Conservation (phyloP, 345 rosid genomes). For the Euphorbia lathyris region DNA sequence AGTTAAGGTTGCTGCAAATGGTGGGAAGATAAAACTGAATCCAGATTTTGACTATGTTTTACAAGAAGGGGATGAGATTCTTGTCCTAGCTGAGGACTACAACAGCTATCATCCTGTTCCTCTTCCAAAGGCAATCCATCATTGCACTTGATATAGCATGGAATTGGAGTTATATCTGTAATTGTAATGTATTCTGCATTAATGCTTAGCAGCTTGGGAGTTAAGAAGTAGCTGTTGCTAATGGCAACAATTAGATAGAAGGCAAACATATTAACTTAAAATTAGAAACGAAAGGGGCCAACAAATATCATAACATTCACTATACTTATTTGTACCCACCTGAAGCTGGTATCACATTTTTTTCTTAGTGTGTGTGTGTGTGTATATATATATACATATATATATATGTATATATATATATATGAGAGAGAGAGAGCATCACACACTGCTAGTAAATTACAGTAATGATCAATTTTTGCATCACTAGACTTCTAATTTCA, state of each 20-base stretch:
- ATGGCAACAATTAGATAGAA: background rate
- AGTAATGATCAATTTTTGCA: background rate
- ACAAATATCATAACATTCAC: background rate
- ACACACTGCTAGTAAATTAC: background rate
- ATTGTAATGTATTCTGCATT: background rate
- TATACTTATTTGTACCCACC: background rate
- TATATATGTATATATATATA: too few species aligned
- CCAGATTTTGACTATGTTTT: conserved; percentile 65
- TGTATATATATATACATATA: too few species aligned
- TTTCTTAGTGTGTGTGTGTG: background rate
- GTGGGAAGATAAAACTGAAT: conserved; percentile 70
- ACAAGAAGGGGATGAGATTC: conserved; percentile 81
- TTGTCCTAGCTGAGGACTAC: conserved; percentile 95
- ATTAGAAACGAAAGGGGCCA: background rate
- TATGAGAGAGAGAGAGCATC: too few species aligned
- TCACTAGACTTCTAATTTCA: background rate
- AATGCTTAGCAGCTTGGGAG: conserved; percentile 9
- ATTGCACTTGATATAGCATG: conserved; percentile 15
- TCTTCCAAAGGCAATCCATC: conserved; percentile 64
- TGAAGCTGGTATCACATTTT: conserved; percentile 1
- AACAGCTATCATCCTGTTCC: conserved; percentile 82
- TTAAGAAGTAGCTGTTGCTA: conserved; percentile 2
- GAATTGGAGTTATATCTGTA: background rate
- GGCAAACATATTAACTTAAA: background rate
- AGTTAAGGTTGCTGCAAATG: conserved; percentile 73